Evolutionary conservation across 179 eudicot genomes (phyloP).

Genomic region (Actinidia chinensis): DNA sequence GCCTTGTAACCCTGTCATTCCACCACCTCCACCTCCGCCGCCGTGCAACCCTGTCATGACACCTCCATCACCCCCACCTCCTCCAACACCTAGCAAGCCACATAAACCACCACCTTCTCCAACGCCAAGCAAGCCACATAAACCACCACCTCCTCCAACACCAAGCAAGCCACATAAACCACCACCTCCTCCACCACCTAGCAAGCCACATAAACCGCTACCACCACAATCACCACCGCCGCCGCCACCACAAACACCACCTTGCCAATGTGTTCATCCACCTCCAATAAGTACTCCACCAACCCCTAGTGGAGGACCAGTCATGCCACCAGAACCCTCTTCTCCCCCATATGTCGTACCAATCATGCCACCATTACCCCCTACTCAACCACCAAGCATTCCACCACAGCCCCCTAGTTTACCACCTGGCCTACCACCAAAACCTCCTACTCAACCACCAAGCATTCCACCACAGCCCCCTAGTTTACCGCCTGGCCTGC

Average conservation of each 20-base stretch:
- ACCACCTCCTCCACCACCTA: constrained; percentile 7
- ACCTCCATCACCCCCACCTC: neutral
- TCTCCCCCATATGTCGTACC: no score
- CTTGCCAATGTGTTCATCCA: neutral
- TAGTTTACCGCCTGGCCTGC: neutral
- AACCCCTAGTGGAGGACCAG: neutral
- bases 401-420: neutral
- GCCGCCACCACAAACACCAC: constrained; percentile 14
- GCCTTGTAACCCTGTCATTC: constrained; percentile 19
- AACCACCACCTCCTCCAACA: constrained; percentile 18
- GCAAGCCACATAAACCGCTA: neutral
- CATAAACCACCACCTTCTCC: constrained; percentile 2
- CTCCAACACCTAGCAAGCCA: constrained; percentile 17
- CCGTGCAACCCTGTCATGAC: neutral
- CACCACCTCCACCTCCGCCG: constrained; percentile 24
- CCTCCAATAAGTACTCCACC: neutral
- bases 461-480: neutral
- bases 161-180: neutral
- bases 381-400: neutral
- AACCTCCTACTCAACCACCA: neutral
- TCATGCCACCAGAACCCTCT: neutral
- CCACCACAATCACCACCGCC: constrained; percentile 26
- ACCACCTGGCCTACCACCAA: neutral
- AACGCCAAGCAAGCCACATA: neutral
- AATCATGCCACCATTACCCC: neutral